These are phyloP conservation scores for Eremomyces bilateralis DNA, from an alignment of 495 filamentous ascomycete species.

Conservation along the genomic window DNA sequence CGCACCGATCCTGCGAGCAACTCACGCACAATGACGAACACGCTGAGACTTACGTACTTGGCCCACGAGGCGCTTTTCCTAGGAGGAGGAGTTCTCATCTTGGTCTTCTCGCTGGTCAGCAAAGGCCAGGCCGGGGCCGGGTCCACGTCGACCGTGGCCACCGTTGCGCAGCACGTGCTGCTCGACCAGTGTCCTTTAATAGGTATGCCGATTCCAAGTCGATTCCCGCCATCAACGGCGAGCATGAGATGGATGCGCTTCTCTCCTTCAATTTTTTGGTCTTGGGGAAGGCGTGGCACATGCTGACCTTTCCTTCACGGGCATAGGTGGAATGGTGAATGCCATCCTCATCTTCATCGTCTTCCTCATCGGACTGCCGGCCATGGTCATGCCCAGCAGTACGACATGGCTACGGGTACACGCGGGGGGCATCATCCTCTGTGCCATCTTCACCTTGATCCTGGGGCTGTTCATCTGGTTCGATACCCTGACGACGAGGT, in stretches of 20 bases:
- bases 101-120: conserved; percentile 39
- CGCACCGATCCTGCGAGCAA: too few relatives aligned
- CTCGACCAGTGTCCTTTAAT: conserved; percentile 37
- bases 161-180: conserved; percentile 38
- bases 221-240: background rate
- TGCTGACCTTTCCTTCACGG: background rate
- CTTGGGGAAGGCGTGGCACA: conserved; percentile 2
- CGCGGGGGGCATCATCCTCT: conserved; percentile 35
- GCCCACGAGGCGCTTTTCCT: too few relatives aligned
- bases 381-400: conserved; percentile 17
- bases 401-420: conserved; percentile 25
- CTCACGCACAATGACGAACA: too few relatives aligned
- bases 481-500: conserved; percentile 38
- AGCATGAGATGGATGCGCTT: background rate
- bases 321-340: conserved; percentile 40
- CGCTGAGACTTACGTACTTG: too few relatives aligned
- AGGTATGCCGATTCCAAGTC: conserved; percentile 12
- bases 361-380: conserved; percentile 21
- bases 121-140: conserved; percentile 23
- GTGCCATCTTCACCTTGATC: conserved; percentile 37
- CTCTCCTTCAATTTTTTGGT: conserved; percentile 1
- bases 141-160: conserved; percentile 26
- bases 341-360: conserved; percentile 38
- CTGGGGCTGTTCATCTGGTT: conserved; percentile 50
- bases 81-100: conserved; percentile 41